Base-by-base conservation (phyloP, 306 rosid species). In the Quercus variabilis region DNA sequence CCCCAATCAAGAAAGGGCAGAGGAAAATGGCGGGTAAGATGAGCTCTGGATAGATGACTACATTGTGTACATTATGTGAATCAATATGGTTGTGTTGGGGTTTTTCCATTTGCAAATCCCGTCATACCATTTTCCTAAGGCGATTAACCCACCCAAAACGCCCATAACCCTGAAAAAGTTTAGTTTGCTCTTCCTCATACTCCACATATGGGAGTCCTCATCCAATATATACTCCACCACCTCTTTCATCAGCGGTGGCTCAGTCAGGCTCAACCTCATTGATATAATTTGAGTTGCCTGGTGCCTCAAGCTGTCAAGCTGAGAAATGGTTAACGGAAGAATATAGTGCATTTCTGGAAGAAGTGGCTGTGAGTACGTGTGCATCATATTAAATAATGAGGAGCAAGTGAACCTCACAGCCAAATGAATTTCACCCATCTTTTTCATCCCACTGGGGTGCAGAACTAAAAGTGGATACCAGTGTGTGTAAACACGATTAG, bases 181-280 rank as follows among this genome's bases (percentile, higher is more conserved):
- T 3, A 80, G 83, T 77, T 26, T 78, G 71, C 76, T 76, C 83
- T 83, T 86, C 31, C 87, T 58, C 55, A 72, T 11, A 74, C 89
- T 86, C 88, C 92, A 89, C 2, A 9, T 1, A 4, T 23, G 71
- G 7, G 41, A 86, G 0, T 71, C 62, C n/a, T 55, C 80, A 59
- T 79, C 85, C 64, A 89, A 78, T 81, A 89, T 75, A 12, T 46
- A 81, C 15, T 58, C 51, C 65, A 81, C 84, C 26, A 75, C 73
- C 70, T 75, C 84, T 31, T 49, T 56, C 80, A 18, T 69, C 30
- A 69, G 62, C 5, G 80, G 84, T 75, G 84, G 84, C 56, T 81
- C 84, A 15, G 73, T 26, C 3, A 71, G 69, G 26, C 72, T 52
- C 21, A 75, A n/a, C 76, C 76, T 81, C 21, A 35, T 9, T 17